Evolutionary conservation across 345 rosid genomes (phyloP), one percentile per base, ranked within the genome.

Genomic region (Hibiscus syriacus): DNA sequence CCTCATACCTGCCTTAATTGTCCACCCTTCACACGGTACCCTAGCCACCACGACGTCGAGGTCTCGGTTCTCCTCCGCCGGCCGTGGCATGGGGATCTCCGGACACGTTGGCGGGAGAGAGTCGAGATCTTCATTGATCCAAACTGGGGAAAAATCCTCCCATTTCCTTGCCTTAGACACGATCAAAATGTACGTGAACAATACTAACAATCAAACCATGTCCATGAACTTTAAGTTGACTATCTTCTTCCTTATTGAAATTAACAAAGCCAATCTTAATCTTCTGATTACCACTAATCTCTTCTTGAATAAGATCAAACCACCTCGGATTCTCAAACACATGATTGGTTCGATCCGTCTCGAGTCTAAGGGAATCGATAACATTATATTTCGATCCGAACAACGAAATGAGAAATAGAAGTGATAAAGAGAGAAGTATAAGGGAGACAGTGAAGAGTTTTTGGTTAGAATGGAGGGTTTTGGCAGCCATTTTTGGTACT

Each of bases 11-110:
- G 79, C 39, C 43, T 66, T 62, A 58, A 56, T 80, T 12, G 71
- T 57, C 25, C 71, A 68, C 1, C 74, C 78, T 0, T 73, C 78
- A 14, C 98, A 87, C 2, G 97, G 96, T 19, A 83, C 87, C 71
- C 69, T 67, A 2, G 84, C 96, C 61, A 93, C 85, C 4, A 93
- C 70, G 46, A 90, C 84, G 49, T 90, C 84, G 12, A 93, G 80
- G 71, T 80, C 82, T 10, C 52, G 11, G 73, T 84, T 85, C 16
- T 70, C 81, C 50, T 80, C 82, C n/a, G n/a, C n/a, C 10, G 34
- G 45, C 57, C 41, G 26, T 4, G 96, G 90, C 77, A 90, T 78
- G n/a, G 94, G 96, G 2, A 93, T 79, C 70, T 84, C 85, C 0
- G 97, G 97, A 48, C 98, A 93, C 17, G 3, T 8, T 2, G 81